Evolutionary conservation across 306 rosid species (phyloP), one percentile per base, ranked within the genome.

Genomic region (Inga leiocalycina): DNA sequence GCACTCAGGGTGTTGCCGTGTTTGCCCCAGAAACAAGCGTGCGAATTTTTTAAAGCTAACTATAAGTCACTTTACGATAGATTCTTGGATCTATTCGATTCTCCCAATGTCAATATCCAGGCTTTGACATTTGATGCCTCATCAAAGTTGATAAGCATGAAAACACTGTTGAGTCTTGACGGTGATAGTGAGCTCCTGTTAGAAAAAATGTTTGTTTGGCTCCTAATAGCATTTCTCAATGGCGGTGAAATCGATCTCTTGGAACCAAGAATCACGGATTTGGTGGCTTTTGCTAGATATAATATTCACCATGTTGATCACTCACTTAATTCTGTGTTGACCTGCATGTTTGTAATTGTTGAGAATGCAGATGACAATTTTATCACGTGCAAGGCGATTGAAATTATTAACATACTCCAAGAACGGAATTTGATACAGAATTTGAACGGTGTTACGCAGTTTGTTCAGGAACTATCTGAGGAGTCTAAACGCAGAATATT

Each of bases 1-100:
- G 88, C 85, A 71, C 64, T 85, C 24, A 8, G 8, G 45, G 1
- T 85, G 44, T 41, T 85, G 30, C 3, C 37, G 22, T 61, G 37
- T 48, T 1, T 81, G 13, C 82, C 88, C 0, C 15, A 61, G 54
- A 41, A 11, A 11, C 20, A 15, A 2, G 5, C 49, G 6, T 7
- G 2, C 11, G 32, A 2, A 7, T 79, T 78, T 3, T 84, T 83
- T 83, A 6, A 35, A 27, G 24, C 10, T 39, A 71, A 64, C 10
- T 72, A 30, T 34, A 19, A 11, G 5, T 16, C 56, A 13, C 66
- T 81, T 6, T 7, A 51, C 12, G 7, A 0, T 4, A 54, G 2
- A 5, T 4, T 77, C 56, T 16, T 10, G 22, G 1, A n/a, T 44
- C 27, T 61, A 7, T 4, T 10, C 27, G 54, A 52, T 10, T 62